Base-by-base conservation (phyloP, 768 basidiomycete genomes). In the Panaeolus papilionaceus region DNA sequence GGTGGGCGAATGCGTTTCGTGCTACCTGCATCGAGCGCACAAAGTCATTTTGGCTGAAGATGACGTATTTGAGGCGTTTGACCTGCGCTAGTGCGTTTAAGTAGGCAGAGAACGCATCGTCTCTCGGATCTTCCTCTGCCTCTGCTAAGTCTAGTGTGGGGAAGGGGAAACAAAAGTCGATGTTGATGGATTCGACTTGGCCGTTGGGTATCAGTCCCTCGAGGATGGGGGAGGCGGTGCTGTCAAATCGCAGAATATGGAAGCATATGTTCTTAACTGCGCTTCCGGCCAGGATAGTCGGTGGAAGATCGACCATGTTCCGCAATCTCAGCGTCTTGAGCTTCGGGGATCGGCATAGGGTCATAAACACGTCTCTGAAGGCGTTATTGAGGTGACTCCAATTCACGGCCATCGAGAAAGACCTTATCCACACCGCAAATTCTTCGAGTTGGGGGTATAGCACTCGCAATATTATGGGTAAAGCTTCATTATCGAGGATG, bases 161-260 rank as follows among this genome's bases (percentile, higher is more conserved):
- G 39, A 70, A 68, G 4, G 71, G 71, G 18, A 71, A 71, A 4
- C 68, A 66, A 38, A 68, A 69, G 47, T 71, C 71, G 49, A 71
- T 68, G 62, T 68, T 67, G 49, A 71, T 40, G 16, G 68, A 66
- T 38, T 67, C 67, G 33, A 71, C 51, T 47, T 69, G 71, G 28
- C 63, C 65, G 33, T 66, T 68, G 42, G 65, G 49, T 26, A 64
- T 49, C 1, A 64, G 45, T 10, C 63, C 62, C n/a, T 67, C 61
- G 20, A 71, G 68, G 28, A 63, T 63, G 3, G 42, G 44, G 14
- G 61, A 23, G 6, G 62, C 8, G 12, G 65, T 61, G 51, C 45
- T 64, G 16, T 66, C 65, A 38, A 69, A 66, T 39, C 68, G 67
- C 9, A 71, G 63, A 28, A 66, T 42, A 39, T 70, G 71, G 44